These are phyloP conservation scores for Wickerhamomyces sp. DNA, from an alignment of 1,139 yeast species.

Conservation along the genomic window DNA sequence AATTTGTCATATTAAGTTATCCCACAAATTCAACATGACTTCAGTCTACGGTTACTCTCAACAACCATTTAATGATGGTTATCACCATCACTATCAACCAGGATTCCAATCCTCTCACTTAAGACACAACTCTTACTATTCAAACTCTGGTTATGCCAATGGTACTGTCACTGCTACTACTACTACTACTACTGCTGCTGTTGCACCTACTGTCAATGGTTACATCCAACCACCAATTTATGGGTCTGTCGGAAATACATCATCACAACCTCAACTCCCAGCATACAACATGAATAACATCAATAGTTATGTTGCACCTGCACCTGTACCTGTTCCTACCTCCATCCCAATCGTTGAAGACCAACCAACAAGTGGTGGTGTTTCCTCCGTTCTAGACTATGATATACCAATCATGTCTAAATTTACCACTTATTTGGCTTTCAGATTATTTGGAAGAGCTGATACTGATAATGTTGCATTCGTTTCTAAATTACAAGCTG, in stretches of 20 bases:
- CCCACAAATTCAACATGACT: slow-evolving; percentile 8
- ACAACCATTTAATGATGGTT: slow-evolving; percentile 6
- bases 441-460: slow-evolving; percentile 30
- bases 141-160: neutral
- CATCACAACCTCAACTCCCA: neutral
- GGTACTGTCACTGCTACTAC: too few species aligned
- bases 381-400: slow-evolving; percentile 72
- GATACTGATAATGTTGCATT: slow-evolving; percentile 56
- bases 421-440: slow-evolving; percentile 64
- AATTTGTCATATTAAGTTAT: slow-evolving; percentile 1
- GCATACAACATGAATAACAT: neutral
- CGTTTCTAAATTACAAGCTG: slow-evolving; percentile 57
- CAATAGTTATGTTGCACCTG: neutral
- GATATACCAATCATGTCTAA: slow-evolving; percentile 73
- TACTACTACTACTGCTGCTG: too few species aligned
- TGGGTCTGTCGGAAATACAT: neutral
- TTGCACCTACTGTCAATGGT: neutral
- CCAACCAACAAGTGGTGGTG: slow-evolving; percentile 58
- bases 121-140: neutral
- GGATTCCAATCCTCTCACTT: neutral
- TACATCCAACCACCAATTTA: slow-evolving; percentile 1
- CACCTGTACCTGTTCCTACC: neutral
- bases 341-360: neutral
- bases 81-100: slow-evolving; percentile 5
- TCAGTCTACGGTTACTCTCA: slow-evolving; percentile 10